Percentiles rank a stretch among this genome's conserved stretches.
These are phyloP conservation scores for Medicago arabica DNA, from an alignment of 306 rosid species.

Conservation along the genomic window DNA sequence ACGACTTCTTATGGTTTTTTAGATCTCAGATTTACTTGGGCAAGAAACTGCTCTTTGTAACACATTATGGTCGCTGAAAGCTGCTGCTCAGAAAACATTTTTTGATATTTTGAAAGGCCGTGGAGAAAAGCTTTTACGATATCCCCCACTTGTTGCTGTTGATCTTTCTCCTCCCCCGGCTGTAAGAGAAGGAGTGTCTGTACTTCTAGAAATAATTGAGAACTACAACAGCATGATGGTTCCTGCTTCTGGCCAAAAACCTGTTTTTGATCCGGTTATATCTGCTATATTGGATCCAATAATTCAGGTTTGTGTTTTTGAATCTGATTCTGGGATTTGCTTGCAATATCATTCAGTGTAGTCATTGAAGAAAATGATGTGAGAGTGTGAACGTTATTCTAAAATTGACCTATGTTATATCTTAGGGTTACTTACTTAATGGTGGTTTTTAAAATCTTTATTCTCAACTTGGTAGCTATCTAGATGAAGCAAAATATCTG, in stretches of 20 bases:
- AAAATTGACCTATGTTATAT: constrained; percentile 25
- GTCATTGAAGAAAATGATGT: constrained; percentile 26
- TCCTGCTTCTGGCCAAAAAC: constrained; percentile 77
- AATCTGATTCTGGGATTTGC: constrained; percentile 29
- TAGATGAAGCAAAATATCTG: constrained; percentile 18
- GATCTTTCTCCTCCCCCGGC: constrained; percentile 99
- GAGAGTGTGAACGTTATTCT: constrained; percentile 23
- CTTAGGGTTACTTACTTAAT: constrained; percentile 4
- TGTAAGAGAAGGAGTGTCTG: constrained; percentile 92
- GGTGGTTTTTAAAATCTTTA: constrained; percentile 27
- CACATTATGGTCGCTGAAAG: constrained; percentile 83
- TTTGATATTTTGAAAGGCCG: constrained; percentile 87
- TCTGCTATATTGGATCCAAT: constrained; percentile 94
- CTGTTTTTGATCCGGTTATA: constrained; percentile 85
- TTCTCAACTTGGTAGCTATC: constrained; percentile 4
- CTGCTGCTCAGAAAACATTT: constrained; percentile 92
- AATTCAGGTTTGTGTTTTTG: constrained; percentile 67
- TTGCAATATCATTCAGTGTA: constrained; percentile 26
- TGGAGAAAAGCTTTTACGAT: constrained; percentile 94
- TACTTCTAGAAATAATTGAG: constrained; percentile 90
- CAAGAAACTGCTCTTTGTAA: constrained; percentile 87
- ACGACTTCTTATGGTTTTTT: constrained; percentile 43
- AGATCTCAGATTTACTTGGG: constrained; percentile 95
- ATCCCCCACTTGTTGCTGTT: constrained; percentile 90
- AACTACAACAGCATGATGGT: constrained; percentile 85